Base-by-base conservation (phyloP, 768 basidiomycete genomes). In the Calocybe cyanea region DNA sequence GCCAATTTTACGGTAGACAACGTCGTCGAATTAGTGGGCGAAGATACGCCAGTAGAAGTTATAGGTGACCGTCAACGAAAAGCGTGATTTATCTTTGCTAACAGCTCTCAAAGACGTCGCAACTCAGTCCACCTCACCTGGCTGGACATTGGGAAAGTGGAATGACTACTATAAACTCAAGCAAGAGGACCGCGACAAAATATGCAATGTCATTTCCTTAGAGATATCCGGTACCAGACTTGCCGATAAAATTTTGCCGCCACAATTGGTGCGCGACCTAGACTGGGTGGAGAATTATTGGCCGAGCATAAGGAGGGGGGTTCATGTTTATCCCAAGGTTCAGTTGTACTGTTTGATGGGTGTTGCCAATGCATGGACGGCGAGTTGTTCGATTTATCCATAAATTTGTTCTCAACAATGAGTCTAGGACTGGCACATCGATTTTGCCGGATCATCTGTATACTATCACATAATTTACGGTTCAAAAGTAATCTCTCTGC, bases 261-360 rank as follows among this genome's bases (percentile, higher is more conserved):
- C 95, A 2, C 78, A 80, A 49, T 63, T 97, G 18, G 87, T 90
- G 30, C 76, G 88, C 42, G 90, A 97, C 45, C 63, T 97, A 53
- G 96, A 97, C 57, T 99, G 95, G 95, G 95, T 97, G 5, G 92
- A 96, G 61, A 88, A 86, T 49, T 90, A 84, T 63, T 99, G 95
- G 95, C 93, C 93, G 0, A 75, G 74, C 46, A 81, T 80, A 38
- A 78, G 81, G 56, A 86, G 82, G 62, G 81, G 80, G 55, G 81
- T 84, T 0, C 77, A 89, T 47, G 57, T 75, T 41, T 93, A 87
- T 59, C 95, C 95, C 6, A 95, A 95, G 58, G 95, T 99, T 1
- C 92, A 95, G 58, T 63, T 95, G 41, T 99, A 99, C 62, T 97
- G 95, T 58, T 70, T 99, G 46, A 99, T 99, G 96, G 90, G 92